Evolutionary conservation across 2,329 filamentous ascomycete genomes (phyloP), one percentile per base, ranked within the genome.

Genomic region (Hypoxylon sp.): DNA sequence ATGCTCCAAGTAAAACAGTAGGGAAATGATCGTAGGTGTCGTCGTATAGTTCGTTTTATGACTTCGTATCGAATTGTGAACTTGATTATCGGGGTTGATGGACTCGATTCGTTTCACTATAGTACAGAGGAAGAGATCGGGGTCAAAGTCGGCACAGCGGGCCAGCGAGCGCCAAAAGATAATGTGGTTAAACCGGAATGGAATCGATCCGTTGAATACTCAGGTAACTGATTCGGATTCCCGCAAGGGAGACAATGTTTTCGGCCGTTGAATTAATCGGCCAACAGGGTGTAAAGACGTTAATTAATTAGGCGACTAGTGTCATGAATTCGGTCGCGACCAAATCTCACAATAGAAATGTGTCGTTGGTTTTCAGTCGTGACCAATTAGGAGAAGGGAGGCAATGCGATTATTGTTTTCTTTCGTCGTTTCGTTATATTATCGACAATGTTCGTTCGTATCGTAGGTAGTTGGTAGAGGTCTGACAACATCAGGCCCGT

Each of bases 131-230:
- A 23, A 12, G 15, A 25, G 32, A 51, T 56, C 38, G 41, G 35
- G 19, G 19, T 56, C 43, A 51, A 59, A 51, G 52, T 55, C 34
- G 54, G 51, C 61, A 61, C 56, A 47, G 50, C 59, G 54, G 48
- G 49, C 49, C 51, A 60, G 54, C 57, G 51, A 60, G 46, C 48
- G 55, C 54, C 56, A 58, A 47, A 43, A 29, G n/a, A 46, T 37
- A 57, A 59, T 35, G 59, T 60, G 59, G 46, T 59, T 57, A 48
- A 57, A 48, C 34, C 25, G 44, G 42, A 56, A 55, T 27, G 43
- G 35, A 9, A 45, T 55, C 15, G 31, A 47, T 56, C 44, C 31
- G 54, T 53, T 26, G 29, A 49, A 34, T 46, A 37, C 31, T 55
- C 36, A 29, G 48, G 51, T 50, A 19, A 35, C 40, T 52, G 59